A percentile compares a stretch with the other conserved stretches of the same genome.
phyloP scores from a whole-genome alignment of 805 yeast species.

The Candida nemodendra region DNA sequence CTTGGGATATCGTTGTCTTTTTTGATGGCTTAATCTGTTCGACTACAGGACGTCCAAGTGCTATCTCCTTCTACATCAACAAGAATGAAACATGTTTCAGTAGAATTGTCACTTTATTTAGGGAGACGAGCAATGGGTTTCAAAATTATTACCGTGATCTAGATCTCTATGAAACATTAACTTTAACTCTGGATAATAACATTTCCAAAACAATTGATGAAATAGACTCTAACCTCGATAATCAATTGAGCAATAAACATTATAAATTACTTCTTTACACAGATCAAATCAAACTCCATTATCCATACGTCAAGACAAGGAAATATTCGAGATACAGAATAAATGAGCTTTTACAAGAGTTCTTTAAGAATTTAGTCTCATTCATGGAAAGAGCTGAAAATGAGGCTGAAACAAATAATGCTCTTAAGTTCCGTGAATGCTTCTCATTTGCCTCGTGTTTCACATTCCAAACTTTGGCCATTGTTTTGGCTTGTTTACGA shows the following conservation, averaged over 20 bases:
- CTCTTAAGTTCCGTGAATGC: slow-evolving; percentile 2
- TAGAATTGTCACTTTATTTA: not conserved
- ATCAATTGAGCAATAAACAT: not conserved
- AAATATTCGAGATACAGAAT: slow-evolving; percentile 7
- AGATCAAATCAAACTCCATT: slow-evolving; percentile 14
- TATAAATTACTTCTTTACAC: slow-evolving; percentile 4
- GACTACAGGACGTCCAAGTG: slow-evolving; percentile 8
- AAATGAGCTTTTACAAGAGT: slow-evolving; percentile 2
- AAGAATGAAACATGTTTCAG: not conserved
- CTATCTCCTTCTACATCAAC: slow-evolving; percentile 2
- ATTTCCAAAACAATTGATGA: not conserved
- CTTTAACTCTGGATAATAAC: slow-evolving; percentile 5
- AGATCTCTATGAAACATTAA: slow-evolving; percentile 2
- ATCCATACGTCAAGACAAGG: slow-evolving; percentile 7
- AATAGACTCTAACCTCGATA: not conserved
- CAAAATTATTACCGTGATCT: not conserved
- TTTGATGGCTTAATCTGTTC: slow-evolving; percentile 7
- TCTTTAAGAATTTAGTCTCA: slow-evolving; percentile 4
- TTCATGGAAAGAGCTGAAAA: slow-evolving; percentile 3
- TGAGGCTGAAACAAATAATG: not conserved
- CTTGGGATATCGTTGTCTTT: slow-evolving; percentile 7
- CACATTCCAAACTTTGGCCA: slow-evolving; percentile 7
- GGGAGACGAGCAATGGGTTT: slow-evolving; percentile 3
- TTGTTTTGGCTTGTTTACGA: slow-evolving; percentile 5
- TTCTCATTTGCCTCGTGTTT: slow-evolving; percentile 12